Base-by-base conservation (phyloP, 768 basidiomycete genomes). In the Lactifluus echinatus region DNA sequence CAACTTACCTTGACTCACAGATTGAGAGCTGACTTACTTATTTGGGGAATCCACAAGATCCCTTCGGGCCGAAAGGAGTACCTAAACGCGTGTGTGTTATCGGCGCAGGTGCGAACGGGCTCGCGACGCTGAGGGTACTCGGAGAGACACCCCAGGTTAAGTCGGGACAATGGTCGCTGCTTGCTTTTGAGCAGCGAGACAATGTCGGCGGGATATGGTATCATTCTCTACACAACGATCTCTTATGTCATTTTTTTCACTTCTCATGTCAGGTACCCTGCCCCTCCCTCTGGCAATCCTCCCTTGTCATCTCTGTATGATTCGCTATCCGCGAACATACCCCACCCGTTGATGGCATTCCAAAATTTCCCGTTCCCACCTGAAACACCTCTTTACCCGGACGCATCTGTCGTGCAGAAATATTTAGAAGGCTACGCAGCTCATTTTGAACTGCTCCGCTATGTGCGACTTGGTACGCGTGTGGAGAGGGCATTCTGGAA, bases 131-230 rank as follows among this genome's bases (percentile, higher is more conserved):
- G 24, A 87, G 87, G 66, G 71, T 80, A 36, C 69, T 90, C 57
- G 70, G 78, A 8, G 82, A 89, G 44, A 75, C 80, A 2, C 72
- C 73, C 0, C 77, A 87, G 59, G 79, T 74, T 68, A 77, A 78
- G 66, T 64, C 70, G 21, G 80, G 82, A 0, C 60, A 71, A n/a
- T 93, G 91, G 90, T 69, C 68, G n/a, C 69, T 81, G 2, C 70
- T 74, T 4, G 80, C 76, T 1, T 88, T 82, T 53, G 91, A 93
- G 66, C 73, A 81, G 8, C 73, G 86, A 56, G 72, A 79, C 17
- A 74, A 77, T 26, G 69, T 90, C 7, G 91, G 91, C 2, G 91
- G 91, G 0, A 68, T 92, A 52, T 93, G 91, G 91, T 89, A 64
- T 54, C 23, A 0, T 45, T 8, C n/a, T 19, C n/a, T 0, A 55